A percentile compares a stretch with the other conserved stretches of the same genome.
Evolutionary conservation across 2,329 filamentous ascomycete genomes (phyloP).

Genomic region (Sclerotiophoma versabilis): DNA sequence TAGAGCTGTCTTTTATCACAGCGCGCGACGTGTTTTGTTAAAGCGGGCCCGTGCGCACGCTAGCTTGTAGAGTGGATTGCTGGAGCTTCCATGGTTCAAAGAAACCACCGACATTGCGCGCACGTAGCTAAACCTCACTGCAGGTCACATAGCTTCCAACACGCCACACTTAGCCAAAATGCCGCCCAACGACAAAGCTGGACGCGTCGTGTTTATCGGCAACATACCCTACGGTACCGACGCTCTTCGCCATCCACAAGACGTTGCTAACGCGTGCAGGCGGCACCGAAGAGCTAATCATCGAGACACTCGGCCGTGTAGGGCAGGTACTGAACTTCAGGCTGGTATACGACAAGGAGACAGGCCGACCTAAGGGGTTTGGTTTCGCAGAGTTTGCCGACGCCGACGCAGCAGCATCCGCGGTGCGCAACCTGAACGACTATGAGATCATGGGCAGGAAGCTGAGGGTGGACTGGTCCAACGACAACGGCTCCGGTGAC

Average conservation of each 20-base stretch:
- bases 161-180: constrained; percentile 21
- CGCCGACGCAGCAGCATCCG: constrained; percentile 88
- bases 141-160: neutral
- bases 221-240: constrained; percentile 82
- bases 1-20: too few species aligned
- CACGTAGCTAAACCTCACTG: neutral
- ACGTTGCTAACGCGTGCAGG: constrained; percentile 60
- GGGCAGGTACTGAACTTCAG: constrained; percentile 92
- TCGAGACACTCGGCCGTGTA: constrained; percentile 88
- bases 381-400: constrained; percentile 97
- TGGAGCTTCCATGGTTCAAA: constrained; percentile 12
- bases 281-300: constrained; percentile 94
- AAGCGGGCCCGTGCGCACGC: constrained; percentile 15
- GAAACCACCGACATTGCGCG: constrained; percentile 7
- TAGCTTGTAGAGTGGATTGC: constrained; percentile 6
- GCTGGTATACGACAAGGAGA: constrained; percentile 94
- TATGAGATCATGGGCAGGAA: constrained; percentile 95
- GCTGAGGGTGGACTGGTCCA: constrained; percentile 93
- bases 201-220: constrained; percentile 82
- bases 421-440: constrained; percentile 94
- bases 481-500: constrained; percentile 78
- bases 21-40: too few species aligned
- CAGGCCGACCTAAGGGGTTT: constrained; percentile 92
- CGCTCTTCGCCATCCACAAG: neutral
- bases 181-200: constrained; percentile 68